Evolutionary conservation across 2,329 filamentous ascomycete species (phyloP).

Genomic region (Curvularia eragrostidis): DNA sequence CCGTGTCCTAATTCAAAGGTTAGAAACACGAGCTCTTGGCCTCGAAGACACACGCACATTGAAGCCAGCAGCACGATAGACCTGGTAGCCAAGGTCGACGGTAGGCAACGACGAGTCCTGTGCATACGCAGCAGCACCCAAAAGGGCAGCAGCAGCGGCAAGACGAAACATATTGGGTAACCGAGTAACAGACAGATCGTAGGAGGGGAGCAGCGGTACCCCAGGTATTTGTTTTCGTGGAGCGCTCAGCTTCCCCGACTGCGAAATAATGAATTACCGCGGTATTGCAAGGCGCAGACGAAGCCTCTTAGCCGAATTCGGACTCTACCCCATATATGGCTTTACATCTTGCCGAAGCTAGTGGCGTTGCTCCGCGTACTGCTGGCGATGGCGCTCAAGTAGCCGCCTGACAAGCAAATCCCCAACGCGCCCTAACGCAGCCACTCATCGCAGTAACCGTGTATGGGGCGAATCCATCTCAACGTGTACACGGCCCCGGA

Average conservation of each 20-base stretch:
- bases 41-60: constrained; percentile 47
- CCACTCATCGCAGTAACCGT: constrained; percentile 3
- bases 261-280: background rate
- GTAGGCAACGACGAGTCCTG: constrained; percentile 48
- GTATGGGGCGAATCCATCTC: constrained; percentile 1
- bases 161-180: constrained; percentile 30
- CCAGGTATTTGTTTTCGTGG: background rate
- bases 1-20: constrained; percentile 39
- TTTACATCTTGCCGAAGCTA: constrained; percentile 9
- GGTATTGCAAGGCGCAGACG: background rate
- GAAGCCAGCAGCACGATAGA: constrained; percentile 57
- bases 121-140: constrained; percentile 32
- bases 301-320: background rate
- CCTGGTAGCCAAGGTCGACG: constrained; percentile 62
- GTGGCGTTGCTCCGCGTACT: constrained; percentile 1
- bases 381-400: constrained; percentile 2
- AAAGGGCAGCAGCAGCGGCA: constrained; percentile 28
- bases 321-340: constrained; percentile 6
- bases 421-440: constrained; percentile 8
- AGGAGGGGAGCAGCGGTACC: background rate
- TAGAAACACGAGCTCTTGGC: constrained; percentile 5
- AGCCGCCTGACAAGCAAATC: background rate
- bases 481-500: constrained; percentile 2
- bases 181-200: background rate
- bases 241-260: background rate